These are phyloP conservation scores for Beauveria varroae DNA, from an alignment of 2,329 filamentous ascomycete genomes.

Conservation along the genomic window DNA sequence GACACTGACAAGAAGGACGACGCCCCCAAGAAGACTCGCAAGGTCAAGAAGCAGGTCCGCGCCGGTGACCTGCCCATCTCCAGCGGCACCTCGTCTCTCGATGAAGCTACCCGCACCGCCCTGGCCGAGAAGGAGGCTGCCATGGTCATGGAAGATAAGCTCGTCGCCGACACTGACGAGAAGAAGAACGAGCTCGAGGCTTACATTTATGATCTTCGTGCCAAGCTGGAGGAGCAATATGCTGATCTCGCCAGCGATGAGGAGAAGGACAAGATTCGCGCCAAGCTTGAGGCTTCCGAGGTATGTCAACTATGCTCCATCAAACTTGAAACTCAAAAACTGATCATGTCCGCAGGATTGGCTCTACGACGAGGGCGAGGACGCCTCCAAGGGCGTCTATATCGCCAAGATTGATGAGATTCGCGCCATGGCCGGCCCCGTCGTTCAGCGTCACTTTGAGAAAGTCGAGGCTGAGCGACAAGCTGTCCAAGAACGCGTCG, in stretches of 20 bases:
- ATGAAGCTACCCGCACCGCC: constrained; percentile 57
- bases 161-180: constrained; percentile 95
- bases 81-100: constrained; percentile 73
- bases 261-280: constrained; percentile 80
- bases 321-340: background rate
- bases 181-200: constrained; percentile 99
- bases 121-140: constrained; percentile 72
- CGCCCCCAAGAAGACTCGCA: constrained; percentile 78
- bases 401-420: constrained; percentile 94
- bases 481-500: constrained; percentile 66
- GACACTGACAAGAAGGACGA: constrained; percentile 68
- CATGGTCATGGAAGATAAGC: constrained; percentile 98
- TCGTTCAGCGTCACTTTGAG: constrained; percentile 91
- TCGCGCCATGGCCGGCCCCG: constrained; percentile 79
- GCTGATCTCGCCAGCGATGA: constrained; percentile 83
- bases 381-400: constrained; percentile 89
- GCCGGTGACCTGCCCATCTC: constrained; percentile 92
- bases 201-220: constrained; percentile 93
- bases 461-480: constrained; percentile 84
- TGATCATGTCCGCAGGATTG: constrained; percentile 62
- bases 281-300: constrained; percentile 78
- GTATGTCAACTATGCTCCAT: constrained; percentile 46
- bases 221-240: constrained; percentile 90
- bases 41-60: constrained; percentile 98
- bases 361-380: constrained; percentile 96